phyloP scores from a whole-genome alignment of 371 early-diverging fungal genomes.

The Mucor saturninus region DNA sequence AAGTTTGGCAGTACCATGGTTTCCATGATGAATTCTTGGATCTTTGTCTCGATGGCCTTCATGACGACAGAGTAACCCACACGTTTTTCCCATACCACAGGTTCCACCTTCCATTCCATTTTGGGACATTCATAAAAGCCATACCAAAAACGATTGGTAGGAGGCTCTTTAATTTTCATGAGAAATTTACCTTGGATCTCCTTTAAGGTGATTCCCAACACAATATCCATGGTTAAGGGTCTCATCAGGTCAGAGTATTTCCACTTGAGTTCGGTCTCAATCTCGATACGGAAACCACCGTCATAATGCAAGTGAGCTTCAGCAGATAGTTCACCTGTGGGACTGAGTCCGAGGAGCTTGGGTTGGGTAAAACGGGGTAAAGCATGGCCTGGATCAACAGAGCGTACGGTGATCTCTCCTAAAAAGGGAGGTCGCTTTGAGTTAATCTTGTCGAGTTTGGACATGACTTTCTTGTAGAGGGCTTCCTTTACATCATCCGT shows the following conservation, averaged over 20 bases:
- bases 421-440: slow-evolving; percentile 77
- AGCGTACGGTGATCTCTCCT: slow-evolving; percentile 81
- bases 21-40: slow-evolving; percentile 82
- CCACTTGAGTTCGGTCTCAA: slow-evolving; percentile 69
- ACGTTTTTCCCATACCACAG: slow-evolving; percentile 85
- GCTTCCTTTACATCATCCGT: slow-evolving; percentile 64
- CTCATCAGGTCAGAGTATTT: slow-evolving; percentile 57
- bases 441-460: slow-evolving; percentile 69
- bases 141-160: slow-evolving; percentile 89
- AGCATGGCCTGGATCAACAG: slow-evolving; percentile 79
- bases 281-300: slow-evolving; percentile 75
- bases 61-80: slow-evolving; percentile 81
- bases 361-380: slow-evolving; percentile 84
- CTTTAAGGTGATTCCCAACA: slow-evolving; percentile 76
- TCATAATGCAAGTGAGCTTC: slow-evolving; percentile 82
- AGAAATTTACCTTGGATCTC: slow-evolving; percentile 77
- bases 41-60: slow-evolving; percentile 82
- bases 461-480: slow-evolving; percentile 69
- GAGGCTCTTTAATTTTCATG: slow-evolving; percentile 82
- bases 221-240: slow-evolving; percentile 76
- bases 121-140: slow-evolving; percentile 85
- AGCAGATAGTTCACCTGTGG: slow-evolving; percentile 73
- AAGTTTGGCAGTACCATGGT: slow-evolving; percentile 88
- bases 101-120: slow-evolving; percentile 82
- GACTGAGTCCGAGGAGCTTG: slow-evolving; percentile 65